Evolutionary conservation across 1,284 basidiomycete species (phyloP).

Genomic region (Bondarzewia mesenterica): DNA sequence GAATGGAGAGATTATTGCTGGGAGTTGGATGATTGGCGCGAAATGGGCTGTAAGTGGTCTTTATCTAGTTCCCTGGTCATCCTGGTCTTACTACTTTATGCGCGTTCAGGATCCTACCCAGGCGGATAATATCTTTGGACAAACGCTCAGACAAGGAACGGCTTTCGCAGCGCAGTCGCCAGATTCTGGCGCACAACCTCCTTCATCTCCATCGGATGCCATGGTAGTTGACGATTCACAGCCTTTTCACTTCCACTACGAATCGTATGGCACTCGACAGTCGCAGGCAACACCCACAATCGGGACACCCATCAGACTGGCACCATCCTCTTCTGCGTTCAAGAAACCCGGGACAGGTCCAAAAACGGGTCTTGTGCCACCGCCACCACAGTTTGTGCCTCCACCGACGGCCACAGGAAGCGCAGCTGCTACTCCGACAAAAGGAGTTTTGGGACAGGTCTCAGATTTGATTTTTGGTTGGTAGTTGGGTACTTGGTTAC

Average conservation of each 20-base stretch:
- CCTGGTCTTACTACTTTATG: conserved; percentile 3
- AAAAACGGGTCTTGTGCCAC: conserved; percentile 6
- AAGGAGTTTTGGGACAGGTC: conserved; percentile 59
- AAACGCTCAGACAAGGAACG: conserved; percentile 22
- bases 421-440: conserved; percentile 31
- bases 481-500: too few species aligned
- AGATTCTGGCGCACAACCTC: conserved; percentile 15
- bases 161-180: conserved; percentile 18
- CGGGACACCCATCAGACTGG: conserved; percentile 61
- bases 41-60: conserved; percentile 48
- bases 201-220: conserved; percentile 19
- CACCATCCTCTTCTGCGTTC: conserved; percentile 63
- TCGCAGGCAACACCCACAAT: conserved; percentile 26
- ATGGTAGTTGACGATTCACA: conserved; percentile 38
- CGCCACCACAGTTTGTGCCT: conserved; percentile 2
- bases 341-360: conserved; percentile 30
- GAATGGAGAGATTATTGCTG: conserved; percentile 68
- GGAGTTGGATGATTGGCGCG: conserved; percentile 73
- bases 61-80: neutral
- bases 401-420: conserved; percentile 8
- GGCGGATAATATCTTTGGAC: conserved; percentile 45
- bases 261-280: neutral
- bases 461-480: conserved; percentile 74
- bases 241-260: conserved; percentile 16
- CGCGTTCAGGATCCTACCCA: conserved; percentile 53